phyloP scores from a whole-genome alignment of 805 yeast species.

The Metschnikowia colocasiae region DNA sequence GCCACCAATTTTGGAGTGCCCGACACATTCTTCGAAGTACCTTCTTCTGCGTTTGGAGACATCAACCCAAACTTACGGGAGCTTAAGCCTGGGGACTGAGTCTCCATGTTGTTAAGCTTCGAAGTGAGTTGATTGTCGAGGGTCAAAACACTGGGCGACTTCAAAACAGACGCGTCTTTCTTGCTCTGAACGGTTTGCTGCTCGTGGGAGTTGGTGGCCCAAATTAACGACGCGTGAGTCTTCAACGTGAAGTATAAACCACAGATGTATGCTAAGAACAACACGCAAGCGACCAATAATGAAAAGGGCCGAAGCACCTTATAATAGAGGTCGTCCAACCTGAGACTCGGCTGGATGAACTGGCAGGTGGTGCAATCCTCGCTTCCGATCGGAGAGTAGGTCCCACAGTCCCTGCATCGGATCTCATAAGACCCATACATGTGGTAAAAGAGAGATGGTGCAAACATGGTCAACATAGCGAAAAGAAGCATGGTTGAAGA shows the following conservation, averaged over 20 bases:
- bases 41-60: neutral
- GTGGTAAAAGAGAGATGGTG: constrained; percentile 87
- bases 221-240: constrained; percentile 94
- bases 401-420: constrained; percentile 56
- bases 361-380: constrained; percentile 66
- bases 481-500: constrained; percentile 92
- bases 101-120: neutral
- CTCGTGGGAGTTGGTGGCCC: constrained; percentile 60
- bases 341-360: constrained; percentile 72
- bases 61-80: neutral
- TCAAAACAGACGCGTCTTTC: constrained; percentile 23
- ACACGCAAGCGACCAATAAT: constrained; percentile 69
- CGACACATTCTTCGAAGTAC: neutral
- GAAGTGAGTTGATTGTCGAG: constrained; percentile 16
- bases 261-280: constrained; percentile 79
- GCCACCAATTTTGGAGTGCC: neutral
- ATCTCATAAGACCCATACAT: constrained; percentile 85
- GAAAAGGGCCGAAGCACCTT: constrained; percentile 79
- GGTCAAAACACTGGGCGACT: constrained; percentile 40
- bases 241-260: constrained; percentile 91
- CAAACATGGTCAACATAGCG: constrained; percentile 85
- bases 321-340: constrained; percentile 62
- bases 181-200: constrained; percentile 19
- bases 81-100: neutral
- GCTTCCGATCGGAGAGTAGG: constrained; percentile 7